Conservation (phyloP, 768 basidiomycete genomes). For the Lepiota brunneoincarnata region DNA sequence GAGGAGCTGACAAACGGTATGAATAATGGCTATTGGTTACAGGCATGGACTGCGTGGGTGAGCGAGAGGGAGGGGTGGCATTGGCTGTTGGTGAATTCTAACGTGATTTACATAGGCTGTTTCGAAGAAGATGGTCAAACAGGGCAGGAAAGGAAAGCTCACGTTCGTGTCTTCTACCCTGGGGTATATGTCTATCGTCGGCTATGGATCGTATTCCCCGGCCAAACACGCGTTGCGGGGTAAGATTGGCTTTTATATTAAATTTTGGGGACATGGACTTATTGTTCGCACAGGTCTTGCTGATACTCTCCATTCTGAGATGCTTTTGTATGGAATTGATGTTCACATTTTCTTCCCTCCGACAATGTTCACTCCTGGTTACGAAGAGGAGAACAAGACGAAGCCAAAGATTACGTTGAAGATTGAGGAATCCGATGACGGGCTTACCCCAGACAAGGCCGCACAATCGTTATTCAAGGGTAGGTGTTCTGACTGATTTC, state of each 20-base stretch:
- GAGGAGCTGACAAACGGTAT: slow-evolving; percentile 50
- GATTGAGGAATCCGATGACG: slow-evolving; percentile 71
- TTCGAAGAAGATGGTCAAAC: slow-evolving; percentile 62
- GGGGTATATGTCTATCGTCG: slow-evolving; percentile 72
- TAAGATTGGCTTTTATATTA: slow-evolving; percentile 26
- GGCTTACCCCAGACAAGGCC: slow-evolving; percentile 59
- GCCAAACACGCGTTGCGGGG: slow-evolving; percentile 86
- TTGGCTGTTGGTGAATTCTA: background rate
- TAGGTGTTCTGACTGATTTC: slow-evolving; percentile 21
- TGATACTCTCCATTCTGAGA: slow-evolving; percentile 78
- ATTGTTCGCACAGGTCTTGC: slow-evolving; percentile 58
- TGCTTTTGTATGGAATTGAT: slow-evolving; percentile 71
- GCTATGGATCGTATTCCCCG: slow-evolving; percentile 78
- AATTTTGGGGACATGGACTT: background rate
- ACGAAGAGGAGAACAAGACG: slow-evolving; percentile 67
- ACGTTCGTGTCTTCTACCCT: slow-evolving; percentile 74
- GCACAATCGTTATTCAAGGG: slow-evolving; percentile 61
- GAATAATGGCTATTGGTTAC: slow-evolving; percentile 44
- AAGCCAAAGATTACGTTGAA: slow-evolving; percentile 76
- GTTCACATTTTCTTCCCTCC: slow-evolving; percentile 83
- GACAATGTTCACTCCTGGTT: slow-evolving; percentile 79
- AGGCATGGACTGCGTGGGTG: slow-evolving; percentile 59
- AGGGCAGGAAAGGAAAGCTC: slow-evolving; percentile 59
- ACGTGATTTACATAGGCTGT: slow-evolving; percentile 47
- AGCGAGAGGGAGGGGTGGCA: slow-evolving; percentile 13